Conservation (phyloP, 2,329 filamentous ascomycete genomes). For the Alternaria longipes region DNA sequence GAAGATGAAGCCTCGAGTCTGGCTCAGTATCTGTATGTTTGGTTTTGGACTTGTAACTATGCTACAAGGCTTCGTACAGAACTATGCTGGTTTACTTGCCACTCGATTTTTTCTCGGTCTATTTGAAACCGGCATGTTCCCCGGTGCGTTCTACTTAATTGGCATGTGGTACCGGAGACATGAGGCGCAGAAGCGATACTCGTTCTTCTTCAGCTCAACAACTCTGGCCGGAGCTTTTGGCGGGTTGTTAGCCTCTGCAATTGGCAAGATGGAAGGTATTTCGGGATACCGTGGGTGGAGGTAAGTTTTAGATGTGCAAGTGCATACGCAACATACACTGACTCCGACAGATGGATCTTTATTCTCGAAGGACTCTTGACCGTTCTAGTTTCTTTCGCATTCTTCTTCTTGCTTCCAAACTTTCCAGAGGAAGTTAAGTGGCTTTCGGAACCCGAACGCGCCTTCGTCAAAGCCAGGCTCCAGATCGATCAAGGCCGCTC, state of each 20-base stretch:
- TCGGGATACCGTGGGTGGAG: slow-evolving; percentile 77
- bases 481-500: slow-evolving; percentile 59
- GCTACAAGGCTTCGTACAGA: slow-evolving; percentile 79
- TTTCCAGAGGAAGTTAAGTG: slow-evolving; percentile 62
- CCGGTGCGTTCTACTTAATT: slow-evolving; percentile 69
- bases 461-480: slow-evolving; percentile 58
- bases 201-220: slow-evolving; percentile 90
- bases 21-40: slow-evolving; percentile 82
- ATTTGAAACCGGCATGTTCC: slow-evolving; percentile 65
- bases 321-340: background rate
- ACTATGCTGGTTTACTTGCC: slow-evolving; percentile 77
- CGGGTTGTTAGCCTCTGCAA: slow-evolving; percentile 83
- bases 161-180: slow-evolving; percentile 89
- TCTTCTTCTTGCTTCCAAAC: slow-evolving; percentile 60
- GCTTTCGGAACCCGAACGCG: slow-evolving; percentile 57
- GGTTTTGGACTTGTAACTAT: slow-evolving; percentile 73
- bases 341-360: slow-evolving; percentile 71
- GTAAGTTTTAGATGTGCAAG: background rate
- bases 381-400: slow-evolving; percentile 54
- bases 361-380: slow-evolving; percentile 69
- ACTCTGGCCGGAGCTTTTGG: slow-evolving; percentile 85
- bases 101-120: slow-evolving; percentile 84
- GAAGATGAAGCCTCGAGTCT: slow-evolving; percentile 61
- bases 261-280: slow-evolving; percentile 84
- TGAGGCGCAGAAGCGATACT: slow-evolving; percentile 91